Base-by-base conservation (phyloP, 768 basidiomycete species). In the Termitomyces sp. region DNA sequence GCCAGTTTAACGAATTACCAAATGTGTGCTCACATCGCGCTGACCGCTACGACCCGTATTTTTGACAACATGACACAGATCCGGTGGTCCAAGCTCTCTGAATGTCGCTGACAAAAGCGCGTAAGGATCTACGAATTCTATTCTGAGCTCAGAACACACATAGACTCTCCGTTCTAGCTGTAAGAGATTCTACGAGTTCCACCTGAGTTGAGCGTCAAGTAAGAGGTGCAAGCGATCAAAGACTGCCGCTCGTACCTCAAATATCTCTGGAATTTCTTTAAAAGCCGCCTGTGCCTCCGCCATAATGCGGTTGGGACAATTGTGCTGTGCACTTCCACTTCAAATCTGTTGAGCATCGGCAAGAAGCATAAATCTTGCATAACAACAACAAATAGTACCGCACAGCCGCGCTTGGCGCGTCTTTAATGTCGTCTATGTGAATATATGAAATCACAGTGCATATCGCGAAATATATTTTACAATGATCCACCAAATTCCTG, bases 71-170 rank as follows among this genome's bases (percentile, higher is more conserved):
- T 98, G 93, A 62, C 93, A 95, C 40, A 99, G 74, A 71, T 99
- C 97, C 6, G 97, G 97, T 0, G 97, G 97, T 12, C 97, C 97
- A 17, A 99, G 85, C 74, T 99, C 96, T 35, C 95, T 82, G 72
- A 98, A 99, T 11, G 93, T 87, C 6, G 93, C 96, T 98, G 68
- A 28, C 17, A 56, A 46, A 50, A 21, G 55, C 66, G 66, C 50
- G 64, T 66, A 38, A 66, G 61, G 19, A 51, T 45, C 46, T 52
- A 46, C 61, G 51, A 32, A 45, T 49, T 17, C 35, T 45, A 53
- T 45, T 40, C 43, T 14, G 38, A 58, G 17, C 37, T 53, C 37
- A 56, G 57, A 30, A 77, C 90, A 65, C 61, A 96, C 96, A 87
- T 57, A 98, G 78, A 53, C 85, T 86, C 69, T 99, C 97, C 8